Base-by-base conservation (phyloP, 1,284 basidiomycete species). In the Moniliophthora roreri region DNA sequence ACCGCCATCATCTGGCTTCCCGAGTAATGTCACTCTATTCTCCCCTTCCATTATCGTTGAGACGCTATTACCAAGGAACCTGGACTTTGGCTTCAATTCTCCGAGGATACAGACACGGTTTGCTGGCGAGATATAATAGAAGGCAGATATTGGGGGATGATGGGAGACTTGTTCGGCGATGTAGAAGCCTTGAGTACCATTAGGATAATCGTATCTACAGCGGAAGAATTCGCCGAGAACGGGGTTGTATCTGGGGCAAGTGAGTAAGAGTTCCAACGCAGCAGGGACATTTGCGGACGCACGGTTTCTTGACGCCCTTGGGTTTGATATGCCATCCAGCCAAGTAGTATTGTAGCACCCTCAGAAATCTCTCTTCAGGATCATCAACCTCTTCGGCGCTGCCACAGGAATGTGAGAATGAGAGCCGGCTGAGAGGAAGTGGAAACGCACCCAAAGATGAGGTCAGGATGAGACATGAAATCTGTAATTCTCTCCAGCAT, bases 261-360 rank as follows among this genome's bases (percentile, higher is more conserved):
- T 58, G 16, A 23, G 58, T 15, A 20, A 51, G 18, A 16, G 23
- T 34, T 41, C 35, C 41, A 35, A 46, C 36, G 37, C 37, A 36
- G 50, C 37, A n/a, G 34, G 13, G 26, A 2, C 32, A 55, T 39
- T 52, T 41, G 44, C 37, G 41, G 52, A 78, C 88, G 72, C 64
- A 95, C 83, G 96, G 96, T 76, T 99, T 99, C 89, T 99, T 99
- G 59, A 99, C 97, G 51, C 96, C 96, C 72, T 95, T 97, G 38
- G 96, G 95, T 74, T 99, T 98, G 76, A 98, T 97, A 72, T 99
- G 97, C 96, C 96, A 99, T 41, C 96, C 96, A n/a, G 93, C 91
- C 41, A 98, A 86, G 68, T 98, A 99, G 71, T 97, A 98, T 53
- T 92, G 89, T 48, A 98, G 80, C 3, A 98, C 92, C 53, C 88